Percentiles rank a stretch among this genome's conserved stretches.
phyloP scores from a whole-genome alignment of 2,329 filamentous ascomycete species.

The Colletotrichum tanaceti region DNA sequence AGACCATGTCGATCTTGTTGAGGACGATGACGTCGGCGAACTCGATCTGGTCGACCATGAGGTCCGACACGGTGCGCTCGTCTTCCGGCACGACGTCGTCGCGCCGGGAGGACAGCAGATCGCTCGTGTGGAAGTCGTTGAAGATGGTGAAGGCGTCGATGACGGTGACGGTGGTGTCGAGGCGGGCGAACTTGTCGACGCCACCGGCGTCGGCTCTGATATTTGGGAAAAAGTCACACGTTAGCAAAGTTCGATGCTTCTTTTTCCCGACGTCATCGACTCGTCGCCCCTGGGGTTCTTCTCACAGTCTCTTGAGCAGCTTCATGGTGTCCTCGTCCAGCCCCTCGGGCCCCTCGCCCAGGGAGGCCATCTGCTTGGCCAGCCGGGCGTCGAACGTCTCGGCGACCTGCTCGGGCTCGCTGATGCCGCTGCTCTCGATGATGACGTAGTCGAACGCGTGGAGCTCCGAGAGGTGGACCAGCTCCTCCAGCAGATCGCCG shows the following conservation, averaged over 20 bases:
- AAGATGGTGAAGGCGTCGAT: conserved; percentile 80
- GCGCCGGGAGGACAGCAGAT: conserved; percentile 73
- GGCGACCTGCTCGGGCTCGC: conserved; percentile 78
- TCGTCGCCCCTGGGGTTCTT: too few species aligned
- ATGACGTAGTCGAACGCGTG: conserved; percentile 77
- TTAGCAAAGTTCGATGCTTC: too few species aligned
- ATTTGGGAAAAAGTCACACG: too few species aligned
- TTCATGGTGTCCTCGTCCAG: conserved; percentile 52
- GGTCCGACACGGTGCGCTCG: conserved; percentile 78
- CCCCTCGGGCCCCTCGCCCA: conserved; percentile 48
- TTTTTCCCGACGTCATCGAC: too few species aligned
- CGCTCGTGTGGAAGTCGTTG: conserved; percentile 76
- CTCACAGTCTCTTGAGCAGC: conserved; percentile 53
- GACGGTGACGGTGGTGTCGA: conserved; percentile 79
- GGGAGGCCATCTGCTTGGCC: conserved; percentile 58
- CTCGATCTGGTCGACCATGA: conserved; percentile 83
- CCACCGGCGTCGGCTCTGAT: conserved; percentile 68
- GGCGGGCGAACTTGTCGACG: conserved; percentile 71
- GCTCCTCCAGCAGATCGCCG: conserved; percentile 76
- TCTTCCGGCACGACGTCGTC: conserved; percentile 74
- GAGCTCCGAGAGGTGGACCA: conserved; percentile 72
- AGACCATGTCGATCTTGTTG: conserved; percentile 75
- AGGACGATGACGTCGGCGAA: conserved; percentile 79
- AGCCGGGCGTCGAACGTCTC: conserved; percentile 75
- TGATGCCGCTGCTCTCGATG: conserved; percentile 78